Base-by-base conservation (phyloP, 345 rosid genomes). In the Dimocarpus longan region DNA sequence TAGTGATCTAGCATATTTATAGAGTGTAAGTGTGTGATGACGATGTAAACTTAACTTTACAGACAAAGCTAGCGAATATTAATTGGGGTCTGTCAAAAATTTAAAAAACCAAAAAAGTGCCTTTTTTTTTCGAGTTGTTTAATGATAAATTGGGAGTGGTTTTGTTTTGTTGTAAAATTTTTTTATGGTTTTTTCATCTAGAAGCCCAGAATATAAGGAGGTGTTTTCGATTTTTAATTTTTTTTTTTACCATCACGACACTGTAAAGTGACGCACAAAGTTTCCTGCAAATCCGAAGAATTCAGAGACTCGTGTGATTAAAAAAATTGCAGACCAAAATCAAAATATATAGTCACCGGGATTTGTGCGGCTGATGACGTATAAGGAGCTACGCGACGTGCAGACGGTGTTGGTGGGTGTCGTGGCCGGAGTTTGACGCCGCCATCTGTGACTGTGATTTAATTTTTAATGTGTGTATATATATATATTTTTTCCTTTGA, bases 221-320 rank as follows among this genome's bases (percentile, higher is more conserved):
- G 12, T 1, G 10, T 2, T 46, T 46, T 46, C 12, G 12, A 8
- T 8, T 44, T 65, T 48, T 75, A 8, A 3, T 40, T 68, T 54
- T n/a, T 1, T 19, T 50, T 11, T 52, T 28, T 57, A 57, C 63
- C n/a, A 21, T 57, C 0, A 8, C 26, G 70, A 40, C 77, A 73
- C 59, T 65, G 62, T 77, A 76, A 65, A 52, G 68, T 80, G 66
- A 43, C 65, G 57, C 40, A 76, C 57, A 54, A 39, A 46, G 57
- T 48, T 68, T 73, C 80, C 78, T 62, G 84, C 71, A 77, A 82
- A 82, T 73, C 81, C 72, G 76, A 74, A 63, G 59, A 74, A 21
- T 57, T 46, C 57, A 78, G 84, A 73, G 84, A 81, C 84, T 62
- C 26, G 6, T 60, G 6, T 24, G 48, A 60, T 28, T 32, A 72